Evolutionary conservation across 768 basidiomycete genomes (phyloP).

Genomic region (Dentipellis fragilis): DNA sequence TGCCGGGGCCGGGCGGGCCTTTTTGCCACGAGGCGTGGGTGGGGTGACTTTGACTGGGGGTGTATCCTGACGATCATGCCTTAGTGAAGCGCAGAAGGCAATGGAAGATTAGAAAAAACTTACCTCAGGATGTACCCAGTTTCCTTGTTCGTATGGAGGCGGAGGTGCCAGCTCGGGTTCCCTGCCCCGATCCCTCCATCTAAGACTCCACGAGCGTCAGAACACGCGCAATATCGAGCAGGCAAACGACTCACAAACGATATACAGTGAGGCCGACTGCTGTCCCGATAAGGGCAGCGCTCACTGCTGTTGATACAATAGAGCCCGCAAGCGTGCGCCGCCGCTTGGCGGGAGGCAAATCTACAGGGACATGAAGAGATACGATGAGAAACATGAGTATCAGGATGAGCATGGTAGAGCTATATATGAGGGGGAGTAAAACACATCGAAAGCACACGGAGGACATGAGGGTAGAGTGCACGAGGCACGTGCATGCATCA

Average conservation of each 20-base stretch:
- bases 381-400: constrained; percentile 16
- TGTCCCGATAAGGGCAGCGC: constrained; percentile 76
- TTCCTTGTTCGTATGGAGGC: constrained; percentile 56
- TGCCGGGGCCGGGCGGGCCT: constrained; percentile 23
- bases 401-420: constrained; percentile 15
- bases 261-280: constrained; percentile 84
- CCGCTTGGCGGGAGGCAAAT: constrained; percentile 66
- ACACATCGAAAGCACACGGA: constrained; percentile 19
- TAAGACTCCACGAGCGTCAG: constrained; percentile 18
- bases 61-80: background rate
- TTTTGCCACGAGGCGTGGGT: constrained; percentile 27
- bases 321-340: constrained; percentile 75
- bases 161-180: constrained; percentile 34
- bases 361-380: constrained; percentile 35
- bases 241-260: constrained; percentile 51
- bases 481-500: constrained; percentile 7
- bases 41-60: constrained; percentile 25
- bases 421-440: constrained; percentile 32
- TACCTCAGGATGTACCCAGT: constrained; percentile 29
- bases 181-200: constrained; percentile 75
- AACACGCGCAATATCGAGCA: background rate
- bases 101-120: background rate
- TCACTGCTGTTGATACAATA: constrained; percentile 75
- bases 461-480: constrained; percentile 11
- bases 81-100: background rate